Percentiles rank a stretch among this genome's conserved stretches.
Conservation (phyloP, 2,329 filamentous ascomycete genomes). For the Fusarium sp. region DNA sequence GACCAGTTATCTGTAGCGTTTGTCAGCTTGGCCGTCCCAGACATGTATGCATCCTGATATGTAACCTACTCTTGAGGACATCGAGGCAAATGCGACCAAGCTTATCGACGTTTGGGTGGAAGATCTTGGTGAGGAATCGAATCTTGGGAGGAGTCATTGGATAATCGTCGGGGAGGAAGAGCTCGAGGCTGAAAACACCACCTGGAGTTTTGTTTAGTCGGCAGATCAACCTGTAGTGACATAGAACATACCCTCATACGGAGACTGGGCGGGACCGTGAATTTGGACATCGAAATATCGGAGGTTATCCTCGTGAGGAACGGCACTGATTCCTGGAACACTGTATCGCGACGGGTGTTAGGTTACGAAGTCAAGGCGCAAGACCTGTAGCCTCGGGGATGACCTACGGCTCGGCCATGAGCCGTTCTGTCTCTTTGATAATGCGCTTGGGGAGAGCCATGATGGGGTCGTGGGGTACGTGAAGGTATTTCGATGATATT, state of each 20-base stretch:
- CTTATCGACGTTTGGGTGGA: slow-evolving; percentile 98
- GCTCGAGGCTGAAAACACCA: slow-evolving; percentile 94
- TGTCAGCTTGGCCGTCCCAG: slow-evolving; percentile 16
- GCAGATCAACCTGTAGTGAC: neutral
- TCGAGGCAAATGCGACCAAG: slow-evolving; percentile 96
- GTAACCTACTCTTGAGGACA: slow-evolving; percentile 85
- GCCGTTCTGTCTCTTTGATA: slow-evolving; percentile 96
- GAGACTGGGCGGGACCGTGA: slow-evolving; percentile 88
- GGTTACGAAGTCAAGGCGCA: slow-evolving; percentile 19
- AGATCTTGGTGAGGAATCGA: slow-evolving; percentile 98
- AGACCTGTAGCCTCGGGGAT: slow-evolving; percentile 3
- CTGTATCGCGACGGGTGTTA: slow-evolving; percentile 56
- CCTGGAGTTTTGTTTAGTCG: slow-evolving; percentile 50
- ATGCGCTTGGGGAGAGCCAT: slow-evolving; percentile 95
- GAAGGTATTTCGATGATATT: neutral
- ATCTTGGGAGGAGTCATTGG: slow-evolving; percentile 99
- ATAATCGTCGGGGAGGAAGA: slow-evolving; percentile 98
- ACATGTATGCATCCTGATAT: neutral
- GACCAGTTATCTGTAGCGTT: slow-evolving; percentile 90
- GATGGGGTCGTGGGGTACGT: neutral
- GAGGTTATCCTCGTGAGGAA: slow-evolving; percentile 96
- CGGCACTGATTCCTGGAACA: slow-evolving; percentile 93
- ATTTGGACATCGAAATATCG: slow-evolving; percentile 99
- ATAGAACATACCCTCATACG: slow-evolving; percentile 81
- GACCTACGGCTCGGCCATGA: slow-evolving; percentile 93